Evolutionary conservation across 2,329 filamentous ascomycete genomes (phyloP).

Genomic region (Claviceps humidiphila): DNA sequence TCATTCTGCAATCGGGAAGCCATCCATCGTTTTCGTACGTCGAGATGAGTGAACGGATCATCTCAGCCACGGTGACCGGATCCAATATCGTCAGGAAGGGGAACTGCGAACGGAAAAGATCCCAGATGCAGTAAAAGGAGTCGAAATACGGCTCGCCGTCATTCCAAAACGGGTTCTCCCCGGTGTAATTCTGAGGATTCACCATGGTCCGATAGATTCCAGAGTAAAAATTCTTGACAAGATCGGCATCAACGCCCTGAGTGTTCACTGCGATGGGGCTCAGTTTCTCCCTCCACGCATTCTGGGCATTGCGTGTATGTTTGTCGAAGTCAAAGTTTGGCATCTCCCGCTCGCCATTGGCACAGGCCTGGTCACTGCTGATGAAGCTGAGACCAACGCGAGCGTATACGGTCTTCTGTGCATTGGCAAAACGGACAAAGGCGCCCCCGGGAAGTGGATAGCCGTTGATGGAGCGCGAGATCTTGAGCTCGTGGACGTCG

Average conservation of each 20-base stretch:
- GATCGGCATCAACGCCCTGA: constrained; percentile 34
- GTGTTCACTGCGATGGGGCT: constrained; percentile 41
- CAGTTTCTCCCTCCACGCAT: constrained; percentile 49
- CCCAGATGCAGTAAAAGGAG: constrained; percentile 67
- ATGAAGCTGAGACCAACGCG: constrained; percentile 61
- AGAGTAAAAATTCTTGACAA: constrained; percentile 55
- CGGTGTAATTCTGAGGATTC: constrained; percentile 61
- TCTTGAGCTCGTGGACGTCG: constrained; percentile 31
- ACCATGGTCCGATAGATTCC: constrained; percentile 62
- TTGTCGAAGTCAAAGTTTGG: constrained; percentile 50
- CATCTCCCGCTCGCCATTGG: constrained; percentile 56
- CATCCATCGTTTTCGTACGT: constrained; percentile 58
- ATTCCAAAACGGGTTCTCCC: constrained; percentile 56
- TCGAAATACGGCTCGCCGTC: constrained; percentile 60
- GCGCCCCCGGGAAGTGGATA: constrained; percentile 47
- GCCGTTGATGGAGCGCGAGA: constrained; percentile 36
- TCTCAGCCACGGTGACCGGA: constrained; percentile 46
- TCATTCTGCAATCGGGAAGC: constrained; percentile 65
- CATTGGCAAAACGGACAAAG: constrained; percentile 46
- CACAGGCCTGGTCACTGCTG: constrained; percentile 50
- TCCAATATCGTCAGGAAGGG: constrained; percentile 58
- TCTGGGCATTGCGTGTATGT: constrained; percentile 36
- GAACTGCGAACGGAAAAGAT: constrained; percentile 55
- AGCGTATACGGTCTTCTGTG: constrained; percentile 39
- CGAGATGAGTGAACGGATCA: constrained; percentile 59